These are phyloP conservation scores for Mycena chlorophos DNA, from an alignment of 768 basidiomycete species.

Conservation along the genomic window DNA sequence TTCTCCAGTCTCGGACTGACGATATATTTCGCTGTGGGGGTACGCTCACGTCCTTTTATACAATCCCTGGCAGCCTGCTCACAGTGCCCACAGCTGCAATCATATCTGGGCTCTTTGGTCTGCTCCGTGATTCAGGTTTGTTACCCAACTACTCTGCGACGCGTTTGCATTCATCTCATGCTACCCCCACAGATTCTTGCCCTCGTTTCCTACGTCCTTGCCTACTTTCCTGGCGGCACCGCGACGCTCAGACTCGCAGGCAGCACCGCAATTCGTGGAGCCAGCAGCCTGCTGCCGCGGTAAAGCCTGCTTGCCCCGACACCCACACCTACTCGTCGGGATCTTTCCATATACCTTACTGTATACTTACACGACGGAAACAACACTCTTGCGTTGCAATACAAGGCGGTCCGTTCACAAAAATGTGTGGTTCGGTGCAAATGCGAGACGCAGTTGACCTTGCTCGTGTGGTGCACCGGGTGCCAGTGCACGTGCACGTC, in stretches of 20 bases:
- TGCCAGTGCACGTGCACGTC: too few species aligned
- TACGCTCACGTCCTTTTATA: conserved; percentile 40
- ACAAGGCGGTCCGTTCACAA: too few species aligned
- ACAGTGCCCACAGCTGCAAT: conserved; percentile 56
- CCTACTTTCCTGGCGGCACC: conserved; percentile 92
- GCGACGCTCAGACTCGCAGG: conserved; percentile 81
- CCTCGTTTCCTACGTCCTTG: conserved; percentile 84
- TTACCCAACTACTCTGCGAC: neutral
- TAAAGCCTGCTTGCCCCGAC: conserved; percentile 39
- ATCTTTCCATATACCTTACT: neutral
- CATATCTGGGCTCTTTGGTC: conserved; percentile 84
- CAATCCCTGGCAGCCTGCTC: neutral
- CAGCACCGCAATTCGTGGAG: conserved; percentile 80
- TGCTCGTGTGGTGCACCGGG: too few species aligned
- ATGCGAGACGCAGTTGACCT: too few species aligned
- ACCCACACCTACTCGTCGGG: neutral
- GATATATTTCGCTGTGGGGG: conserved; percentile 88
- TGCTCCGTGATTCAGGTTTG: conserved; percentile 78
- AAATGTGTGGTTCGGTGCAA: too few species aligned
- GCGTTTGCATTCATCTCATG: neutral
- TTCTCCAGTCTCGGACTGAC: conserved; percentile 82
- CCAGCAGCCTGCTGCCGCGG: conserved; percentile 78
- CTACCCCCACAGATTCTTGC: conserved; percentile 70
- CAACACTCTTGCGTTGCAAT: too few species aligned
- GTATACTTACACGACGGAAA: neutral